phyloP scores from a whole-genome alignment of 441 rosid genomes.

The Melastoma candidum region DNA sequence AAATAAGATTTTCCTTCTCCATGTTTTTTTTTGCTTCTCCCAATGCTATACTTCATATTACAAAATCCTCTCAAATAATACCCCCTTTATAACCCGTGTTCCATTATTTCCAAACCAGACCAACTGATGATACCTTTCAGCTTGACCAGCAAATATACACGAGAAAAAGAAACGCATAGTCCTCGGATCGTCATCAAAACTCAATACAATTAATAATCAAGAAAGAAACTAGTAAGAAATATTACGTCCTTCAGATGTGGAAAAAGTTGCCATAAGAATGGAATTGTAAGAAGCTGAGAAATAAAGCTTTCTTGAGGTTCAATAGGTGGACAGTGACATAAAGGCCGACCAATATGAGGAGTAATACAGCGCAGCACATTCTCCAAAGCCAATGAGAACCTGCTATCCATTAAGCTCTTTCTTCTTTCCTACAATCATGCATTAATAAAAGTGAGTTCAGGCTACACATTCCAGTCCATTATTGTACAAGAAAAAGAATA shows the following conservation, averaged over 20 bases:
- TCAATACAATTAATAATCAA: conserved; percentile 1
- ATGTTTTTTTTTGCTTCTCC: too few species aligned
- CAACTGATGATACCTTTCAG: too few species aligned
- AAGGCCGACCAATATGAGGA: conserved; percentile 57
- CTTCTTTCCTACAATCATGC: conserved; percentile 47
- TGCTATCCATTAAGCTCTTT: conserved; percentile 16
- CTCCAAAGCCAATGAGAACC: conserved; percentile 54
- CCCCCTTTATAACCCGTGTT: too few species aligned
- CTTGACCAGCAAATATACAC: too few species aligned
- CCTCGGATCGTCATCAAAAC: too few species aligned
- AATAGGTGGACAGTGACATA: conserved; percentile 55
- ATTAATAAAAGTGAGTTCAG: neutral
- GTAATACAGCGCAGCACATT: conserved; percentile 41
- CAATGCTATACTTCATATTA: too few species aligned
- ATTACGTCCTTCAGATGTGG: conserved; percentile 75
- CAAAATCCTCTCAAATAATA: too few species aligned
- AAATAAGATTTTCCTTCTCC: too few species aligned
- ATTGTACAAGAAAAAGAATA: neutral
- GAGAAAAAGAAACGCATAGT: too few species aligned
- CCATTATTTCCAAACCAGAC: too few species aligned
- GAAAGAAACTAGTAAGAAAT: conserved; percentile 3
- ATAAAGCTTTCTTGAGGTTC: conserved; percentile 70
- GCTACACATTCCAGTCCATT: too few species aligned
- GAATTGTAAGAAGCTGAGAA: conserved; percentile 79
- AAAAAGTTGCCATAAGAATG: conserved; percentile 76